Evolutionary conservation across 2,329 filamentous ascomycete species (phyloP), one percentile per base, ranked within the genome.

Genomic region (Claviceps digitariae): DNA sequence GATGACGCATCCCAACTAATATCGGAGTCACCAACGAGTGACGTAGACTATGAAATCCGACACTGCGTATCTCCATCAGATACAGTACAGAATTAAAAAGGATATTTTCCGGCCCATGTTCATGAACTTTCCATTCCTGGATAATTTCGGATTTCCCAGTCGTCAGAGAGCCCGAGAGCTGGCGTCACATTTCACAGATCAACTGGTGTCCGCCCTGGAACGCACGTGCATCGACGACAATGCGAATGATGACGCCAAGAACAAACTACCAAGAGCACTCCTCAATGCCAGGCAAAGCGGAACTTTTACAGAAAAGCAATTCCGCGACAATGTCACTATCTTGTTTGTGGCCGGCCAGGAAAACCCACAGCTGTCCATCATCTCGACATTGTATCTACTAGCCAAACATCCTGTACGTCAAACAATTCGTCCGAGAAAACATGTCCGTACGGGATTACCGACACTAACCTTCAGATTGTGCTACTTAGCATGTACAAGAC

Each of bases 311-410:
- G 66, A 71, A 52, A 63, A 66, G 51, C 68, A 72, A 50, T 66
- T 70, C 55, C 63, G 67, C 17, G 66, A 70, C 50, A 72, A 72
- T 44, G 54, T 69, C 20, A 69, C 68, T 38, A 65, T 72, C 15
- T 59, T 64, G 1, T 72, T 71, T 48, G 61, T 72, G 15, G 69
- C 70, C 0, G 68, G 68, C 0, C 69, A 72, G 51, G 70, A 72
- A 57, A 72, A 72, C 52, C 64, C 67, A 1, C 69, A 72, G 58
- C 60, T 67, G 52, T 59, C 66, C 20, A 61, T 71, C 20, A 65
- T 63, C 15, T 70, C 65, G 1, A 61, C 60, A 21, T 54, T 72
- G 41, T 71, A 67, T 57, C 58, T 68, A n/a, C 55, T 72, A 10
- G 68, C 66, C 2, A 64, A 64, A 29, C 58, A 69, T 50, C 56